A percentile compares a stretch with the other conserved stretches of the same genome.
Conservation (phyloP, 2,329 filamentous ascomycete genomes). For the Penicillium hesseltinei region DNA sequence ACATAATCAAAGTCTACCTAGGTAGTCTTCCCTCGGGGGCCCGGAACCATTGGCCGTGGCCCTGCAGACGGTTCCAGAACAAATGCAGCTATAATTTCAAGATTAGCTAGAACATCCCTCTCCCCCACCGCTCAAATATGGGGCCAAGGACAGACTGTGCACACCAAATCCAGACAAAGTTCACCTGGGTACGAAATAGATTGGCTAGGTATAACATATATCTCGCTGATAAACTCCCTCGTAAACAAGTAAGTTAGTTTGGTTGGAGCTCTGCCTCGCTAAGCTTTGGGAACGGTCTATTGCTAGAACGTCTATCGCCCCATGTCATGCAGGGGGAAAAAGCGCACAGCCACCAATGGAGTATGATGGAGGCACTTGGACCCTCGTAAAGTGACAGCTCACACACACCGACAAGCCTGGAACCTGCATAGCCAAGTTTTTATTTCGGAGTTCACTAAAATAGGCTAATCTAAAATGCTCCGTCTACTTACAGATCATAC, state of each 20-base stretch:
- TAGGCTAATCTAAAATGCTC: background rate
- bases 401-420: background rate
- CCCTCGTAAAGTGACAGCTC: conserved; percentile 5
- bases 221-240: background rate
- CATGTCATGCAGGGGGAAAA: background rate
- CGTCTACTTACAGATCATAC: conserved; percentile 2
- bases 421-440: background rate
- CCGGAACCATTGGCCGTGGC: background rate
- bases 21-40: background rate
- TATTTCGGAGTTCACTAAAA: background rate
- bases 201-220: background rate
- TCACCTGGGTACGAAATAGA: no score
- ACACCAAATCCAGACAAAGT: background rate
- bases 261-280: background rate
- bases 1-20: background rate
- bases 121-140: background rate
- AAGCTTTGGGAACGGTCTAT: background rate
- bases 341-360: background rate
- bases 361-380: background rate
- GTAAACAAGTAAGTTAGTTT: background rate
- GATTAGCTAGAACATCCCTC: background rate
- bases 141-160: background rate
- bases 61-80: background rate
- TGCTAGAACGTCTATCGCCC: background rate
- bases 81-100: background rate